These are phyloP conservation scores for Cladosporium sp. DNA, from an alignment of 2,329 filamentous ascomycete species.

Conservation along the genomic window DNA sequence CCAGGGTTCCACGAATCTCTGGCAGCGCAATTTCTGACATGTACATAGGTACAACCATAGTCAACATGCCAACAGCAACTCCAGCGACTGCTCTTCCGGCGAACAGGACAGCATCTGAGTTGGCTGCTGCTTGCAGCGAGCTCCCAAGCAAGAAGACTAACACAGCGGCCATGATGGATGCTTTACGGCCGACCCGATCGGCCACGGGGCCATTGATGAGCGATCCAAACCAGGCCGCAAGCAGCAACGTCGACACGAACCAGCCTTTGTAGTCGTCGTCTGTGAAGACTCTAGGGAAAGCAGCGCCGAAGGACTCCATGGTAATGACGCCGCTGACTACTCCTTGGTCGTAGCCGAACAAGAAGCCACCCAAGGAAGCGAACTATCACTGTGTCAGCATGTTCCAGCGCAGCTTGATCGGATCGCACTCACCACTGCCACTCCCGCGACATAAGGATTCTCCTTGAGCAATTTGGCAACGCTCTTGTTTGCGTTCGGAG, in stretches of 20 bases:
- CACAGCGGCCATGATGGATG: conserved; percentile 45
- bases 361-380: conserved; percentile 10
- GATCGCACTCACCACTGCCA: conserved; percentile 7
- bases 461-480: not conserved
- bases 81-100: conserved; percentile 36
- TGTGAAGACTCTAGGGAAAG: conserved; percentile 3
- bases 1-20: conserved; percentile 13
- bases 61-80: conserved; percentile 35
- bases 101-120: conserved; percentile 36
- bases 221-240: conserved; percentile 39
- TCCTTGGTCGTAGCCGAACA: conserved; percentile 19
- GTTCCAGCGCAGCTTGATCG: too few relatives aligned
- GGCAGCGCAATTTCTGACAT: conserved; percentile 56
- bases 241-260: conserved; percentile 13
- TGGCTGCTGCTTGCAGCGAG: conserved; percentile 45
- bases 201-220: conserved; percentile 45
- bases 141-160: conserved; percentile 47
- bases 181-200: conserved; percentile 45
- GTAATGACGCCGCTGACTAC: conserved; percentile 13
- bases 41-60: conserved; percentile 57
- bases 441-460: conserved; percentile 7
- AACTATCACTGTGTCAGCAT: not conserved
- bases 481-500: conserved; percentile 3
- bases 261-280: conserved; percentile 13
- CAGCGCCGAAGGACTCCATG: conserved; percentile 12